Evolutionary conservation across 345 rosid species (phyloP).

Genomic region (Lepidium didymum): DNA sequence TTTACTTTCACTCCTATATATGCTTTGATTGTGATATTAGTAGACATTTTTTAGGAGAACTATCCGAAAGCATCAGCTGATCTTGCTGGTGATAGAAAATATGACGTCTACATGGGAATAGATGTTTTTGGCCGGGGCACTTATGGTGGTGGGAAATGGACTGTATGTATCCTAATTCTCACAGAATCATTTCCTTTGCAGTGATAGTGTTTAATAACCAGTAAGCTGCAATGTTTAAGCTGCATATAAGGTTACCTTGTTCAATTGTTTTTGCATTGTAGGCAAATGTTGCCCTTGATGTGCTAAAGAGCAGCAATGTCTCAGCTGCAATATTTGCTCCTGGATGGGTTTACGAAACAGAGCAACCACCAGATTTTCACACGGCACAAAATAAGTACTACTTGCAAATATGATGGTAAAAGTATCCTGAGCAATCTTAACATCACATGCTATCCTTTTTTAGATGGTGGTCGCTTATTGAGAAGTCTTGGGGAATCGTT

Average conservation of each 20-base stretch:
- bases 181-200: neutral
- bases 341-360: slow-evolving; percentile 72
- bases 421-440: neutral
- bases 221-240: neutral
- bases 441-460: slow-evolving; percentile 1
- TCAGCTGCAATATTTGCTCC: slow-evolving; percentile 94
- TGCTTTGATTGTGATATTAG: neutral
- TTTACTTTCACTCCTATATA: neutral
- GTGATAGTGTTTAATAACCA: neutral
- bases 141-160: slow-evolving; percentile 81
- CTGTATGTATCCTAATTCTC: slow-evolving; percentile 28
- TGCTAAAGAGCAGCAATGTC: slow-evolving; percentile 50
- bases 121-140: slow-evolving; percentile 70
- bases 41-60: slow-evolving; percentile 33
- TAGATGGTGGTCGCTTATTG: slow-evolving; percentile 82
- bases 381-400: slow-evolving; percentile 72
- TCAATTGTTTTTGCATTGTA: slow-evolving; percentile 12
- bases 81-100: slow-evolving; percentile 65
- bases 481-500: slow-evolving; percentile 65
- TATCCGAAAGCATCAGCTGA: slow-evolving; percentile 54
- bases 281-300: slow-evolving; percentile 72
- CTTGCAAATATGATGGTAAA: neutral
- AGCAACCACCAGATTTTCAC: slow-evolving; percentile 60
- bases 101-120: slow-evolving; percentile 78
- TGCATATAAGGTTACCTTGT: neutral